Evolutionary conservation across 1,139 yeast genomes (phyloP), one percentile per base, ranked within the genome.

Genomic region (Saccharomycopsis hybrid): DNA sequence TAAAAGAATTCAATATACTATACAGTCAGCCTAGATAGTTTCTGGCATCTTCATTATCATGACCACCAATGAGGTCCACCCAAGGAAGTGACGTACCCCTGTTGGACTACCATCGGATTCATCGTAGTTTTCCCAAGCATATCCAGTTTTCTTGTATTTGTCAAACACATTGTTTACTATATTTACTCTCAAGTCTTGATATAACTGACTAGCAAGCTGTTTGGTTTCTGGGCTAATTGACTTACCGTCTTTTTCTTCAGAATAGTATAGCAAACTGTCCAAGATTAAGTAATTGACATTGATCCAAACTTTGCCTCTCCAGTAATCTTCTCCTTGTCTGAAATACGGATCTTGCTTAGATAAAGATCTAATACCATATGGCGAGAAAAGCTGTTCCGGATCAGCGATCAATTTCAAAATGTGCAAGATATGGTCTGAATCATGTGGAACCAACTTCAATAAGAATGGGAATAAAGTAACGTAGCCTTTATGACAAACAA

Each of bases 261-360:
- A 62, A 57, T 90, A 92, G 61, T 78, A 68, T 47, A 71, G 66
- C 56, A 94, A 70, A 7, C 87, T 76, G 52, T 89, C 94, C 47
- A 92, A 71, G 5, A 83, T 71, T 65, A 92, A 71, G 62, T 88
- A 90, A 67, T 94, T 94, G 62, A 92, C 85, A 63, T 89, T 86
- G 59, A 89, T 72, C 98, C 98, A 94, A 41, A 92, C 74, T 24
- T 96, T 90, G 0, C 97, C 94, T 54, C 96, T 76, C 99, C 99
- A 92, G 68, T 92, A 92, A 65, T 92, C 83, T 60, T 94, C 98
- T 1, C 82, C 78, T 7, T 40, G n/a, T 54, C 85, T 85, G 65
- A 84, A 92, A 54, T 64, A 68, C 32, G 70, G 70, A 60, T 86
- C 92, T 5, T 74, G 62, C 59, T 79, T 81, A 1, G 97, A 86